Evolutionary conservation across 805 yeast genomes (phyloP), one percentile per base, ranked within the genome.

Genomic region (Myxozyma melibiosi): DNA sequence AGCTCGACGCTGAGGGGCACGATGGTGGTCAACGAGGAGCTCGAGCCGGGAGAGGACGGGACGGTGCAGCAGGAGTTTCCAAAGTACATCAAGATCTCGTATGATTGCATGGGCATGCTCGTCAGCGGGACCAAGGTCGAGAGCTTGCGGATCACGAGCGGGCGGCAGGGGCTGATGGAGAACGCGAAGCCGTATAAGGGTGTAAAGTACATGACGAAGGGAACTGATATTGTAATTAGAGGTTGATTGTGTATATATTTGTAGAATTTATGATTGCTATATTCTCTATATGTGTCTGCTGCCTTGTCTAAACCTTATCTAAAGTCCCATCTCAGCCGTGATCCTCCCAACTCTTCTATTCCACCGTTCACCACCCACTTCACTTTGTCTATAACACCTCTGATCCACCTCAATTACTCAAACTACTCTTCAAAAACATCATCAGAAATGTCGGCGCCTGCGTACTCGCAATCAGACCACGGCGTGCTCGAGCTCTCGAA

Each of bases 181-280:
- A 75, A 76, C 3, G 85, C 82, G 9, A 85, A 84, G 66, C 96
- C 96, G 0, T 91, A 83, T 75, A 91, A 90, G 70, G 98, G 98
- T 1, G 97, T 91, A 20, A 87, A 90, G 68, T 91, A 91, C 68
- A 74, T 80, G 9, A 84, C 96, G 4, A 73, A 73, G 53, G 78
- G 87, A 0, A 87, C 85, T 0, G 84, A 85, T 53, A 81, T 76
- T 65, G 73, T 82, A 2, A 74, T 84, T 20, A 71, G 84, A 35
- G 73, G 66, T 31, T 60, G 31, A 22, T 14, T 16, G 14, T 51
- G 33, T 51, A 31, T 31, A 51, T n/a, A 39, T 45, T 11, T 38
- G 8, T 13, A 5, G 20, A 5, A 18, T 16, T 38, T 11, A 20
- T 3, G 3, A 13, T n/a, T 16, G 13, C 8, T 8, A 2, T 11